Percentiles rank a stretch among this genome's conserved stretches.
Conservation (phyloP, 2,329 filamentous ascomycete genomes). For the Diaporthe capsici region DNA sequence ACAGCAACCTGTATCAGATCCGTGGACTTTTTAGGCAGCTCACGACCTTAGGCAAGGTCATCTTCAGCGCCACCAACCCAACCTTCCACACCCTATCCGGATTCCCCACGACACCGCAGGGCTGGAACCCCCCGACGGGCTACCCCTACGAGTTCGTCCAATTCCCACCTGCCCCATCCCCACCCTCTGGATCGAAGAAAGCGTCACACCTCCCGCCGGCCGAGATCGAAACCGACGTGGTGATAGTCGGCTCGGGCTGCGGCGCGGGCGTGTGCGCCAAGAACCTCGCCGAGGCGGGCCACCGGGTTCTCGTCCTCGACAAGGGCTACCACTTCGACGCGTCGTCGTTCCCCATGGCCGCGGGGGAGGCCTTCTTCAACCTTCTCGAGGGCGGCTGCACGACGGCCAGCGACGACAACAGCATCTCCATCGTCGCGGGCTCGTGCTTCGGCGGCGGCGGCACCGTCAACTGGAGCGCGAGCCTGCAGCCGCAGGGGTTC, state of each 20-base stretch:
- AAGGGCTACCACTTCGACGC: slow-evolving; percentile 82
- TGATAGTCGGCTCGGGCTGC: slow-evolving; percentile 43
- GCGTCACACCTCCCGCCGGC: slow-evolving; percentile 9
- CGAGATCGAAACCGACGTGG: slow-evolving; percentile 40
- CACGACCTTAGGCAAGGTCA: slow-evolving; percentile 58
- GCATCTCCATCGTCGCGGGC: slow-evolving; percentile 75
- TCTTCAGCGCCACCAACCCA: slow-evolving; percentile 62
- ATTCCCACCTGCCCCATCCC: background rate
- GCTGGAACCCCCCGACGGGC: slow-evolving; percentile 41
- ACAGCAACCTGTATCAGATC: slow-evolving; percentile 60
- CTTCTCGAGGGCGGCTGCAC: slow-evolving; percentile 78
- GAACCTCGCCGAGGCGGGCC: slow-evolving; percentile 43
- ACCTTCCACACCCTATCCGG: slow-evolving; percentile 59
- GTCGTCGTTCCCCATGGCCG: slow-evolving; percentile 79
- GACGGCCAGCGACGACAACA: slow-evolving; percentile 66
- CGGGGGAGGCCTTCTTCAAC: slow-evolving; percentile 70
- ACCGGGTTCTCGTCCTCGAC: slow-evolving; percentile 82
- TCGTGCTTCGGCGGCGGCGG: slow-evolving; percentile 86
- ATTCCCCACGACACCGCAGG: slow-evolving; percentile 47
- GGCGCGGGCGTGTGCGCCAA: slow-evolving; percentile 43
- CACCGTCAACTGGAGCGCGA: slow-evolving; percentile 84
- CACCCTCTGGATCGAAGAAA: background rate
- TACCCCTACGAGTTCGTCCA: slow-evolving; percentile 40
- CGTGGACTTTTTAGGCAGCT: slow-evolving; percentile 60
- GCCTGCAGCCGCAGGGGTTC: slow-evolving; percentile 75